Conservation (phyloP, 1,139 yeast genomes). For the Sporopachydermia cereana region DNA sequence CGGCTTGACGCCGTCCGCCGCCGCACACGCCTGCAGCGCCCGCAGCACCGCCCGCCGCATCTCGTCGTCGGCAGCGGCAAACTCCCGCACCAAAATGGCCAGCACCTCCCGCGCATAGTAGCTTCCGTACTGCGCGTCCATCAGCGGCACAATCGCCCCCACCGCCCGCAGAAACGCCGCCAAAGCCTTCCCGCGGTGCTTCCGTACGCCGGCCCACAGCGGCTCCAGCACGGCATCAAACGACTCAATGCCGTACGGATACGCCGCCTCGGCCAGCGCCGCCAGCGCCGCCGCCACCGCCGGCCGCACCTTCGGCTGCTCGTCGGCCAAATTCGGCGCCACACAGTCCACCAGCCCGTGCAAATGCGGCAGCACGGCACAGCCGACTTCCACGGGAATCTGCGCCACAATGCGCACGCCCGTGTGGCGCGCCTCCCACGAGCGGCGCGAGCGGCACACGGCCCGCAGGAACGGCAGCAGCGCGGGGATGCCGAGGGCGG, state of each 20-base stretch:
- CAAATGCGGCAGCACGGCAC: constrained; percentile 68
- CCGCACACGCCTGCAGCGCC: constrained; percentile 46
- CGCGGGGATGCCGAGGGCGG: constrained; percentile 60
- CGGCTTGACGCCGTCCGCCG: constrained; percentile 40
- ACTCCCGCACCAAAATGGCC: constrained; percentile 57
- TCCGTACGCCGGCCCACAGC: constrained; percentile 67
- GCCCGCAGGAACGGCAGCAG: constrained; percentile 75
- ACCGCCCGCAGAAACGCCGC: constrained; percentile 71
- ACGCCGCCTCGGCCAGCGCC: constrained; percentile 71
- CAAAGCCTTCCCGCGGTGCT: constrained; percentile 67
- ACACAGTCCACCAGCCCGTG: constrained; percentile 53
- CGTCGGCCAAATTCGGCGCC: constrained; percentile 54
- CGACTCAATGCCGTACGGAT: constrained; percentile 86
- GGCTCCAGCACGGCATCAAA: constrained; percentile 67
- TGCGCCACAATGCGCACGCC: constrained; percentile 76
- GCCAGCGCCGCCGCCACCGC: constrained; percentile 64
- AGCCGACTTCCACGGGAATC: constrained; percentile 56
- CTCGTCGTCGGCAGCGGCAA: constrained; percentile 77
- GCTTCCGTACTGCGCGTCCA: constrained; percentile 74
- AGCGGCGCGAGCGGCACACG: constrained; percentile 65
- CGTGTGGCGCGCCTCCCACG: constrained; percentile 82
- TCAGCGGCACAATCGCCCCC: constrained; percentile 73
- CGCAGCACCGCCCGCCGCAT: constrained; percentile 66
- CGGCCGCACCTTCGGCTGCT: constrained; percentile 49
- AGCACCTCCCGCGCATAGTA: constrained; percentile 70